Conservation (phyloP, 78 protist species). For the Polysphondylium violaceum region DNA sequence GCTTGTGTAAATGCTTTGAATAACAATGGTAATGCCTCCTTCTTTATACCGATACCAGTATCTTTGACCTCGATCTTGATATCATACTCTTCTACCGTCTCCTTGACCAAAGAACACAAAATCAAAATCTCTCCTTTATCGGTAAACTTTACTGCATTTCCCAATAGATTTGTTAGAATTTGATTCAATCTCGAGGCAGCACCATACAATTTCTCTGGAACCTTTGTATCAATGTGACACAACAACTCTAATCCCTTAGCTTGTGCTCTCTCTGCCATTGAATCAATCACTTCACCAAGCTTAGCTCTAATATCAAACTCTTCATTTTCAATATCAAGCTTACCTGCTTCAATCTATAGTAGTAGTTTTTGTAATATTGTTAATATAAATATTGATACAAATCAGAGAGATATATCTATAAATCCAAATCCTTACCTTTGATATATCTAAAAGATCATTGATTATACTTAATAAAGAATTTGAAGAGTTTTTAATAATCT, state of each 20-base stretch:
- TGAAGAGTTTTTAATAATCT: constrained; percentile 59
- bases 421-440: constrained; percentile 29
- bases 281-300: constrained; percentile 42
- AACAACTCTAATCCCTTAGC: constrained; percentile 48
- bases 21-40: constrained; percentile 58
- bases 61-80: constrained; percentile 56
- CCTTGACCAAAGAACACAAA: constrained; percentile 7
- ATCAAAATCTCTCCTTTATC: constrained; percentile 67
- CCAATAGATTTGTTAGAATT: constrained; percentile 58
- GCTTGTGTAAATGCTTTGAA: constrained; percentile 75
- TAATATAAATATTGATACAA: not conserved
- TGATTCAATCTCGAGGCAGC: constrained; percentile 45
- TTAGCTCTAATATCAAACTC: constrained; percentile 58
- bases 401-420: not conserved
- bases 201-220: constrained; percentile 32
- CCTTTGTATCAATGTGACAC: constrained; percentile 27
- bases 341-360: constrained; percentile 75
- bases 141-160: constrained; percentile 63
- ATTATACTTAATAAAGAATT: constrained; percentile 55
- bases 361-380: not conserved
- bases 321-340: constrained; percentile 46
- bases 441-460: constrained; percentile 74
- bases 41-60: constrained; percentile 70
- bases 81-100: not conserved
- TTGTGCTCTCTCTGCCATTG: constrained; percentile 72